Percentiles rank a stretch among this genome's conserved stretches.
Conservation (phyloP, 2,329 filamentous ascomycete genomes). For the Aphanocladium album region DNA sequence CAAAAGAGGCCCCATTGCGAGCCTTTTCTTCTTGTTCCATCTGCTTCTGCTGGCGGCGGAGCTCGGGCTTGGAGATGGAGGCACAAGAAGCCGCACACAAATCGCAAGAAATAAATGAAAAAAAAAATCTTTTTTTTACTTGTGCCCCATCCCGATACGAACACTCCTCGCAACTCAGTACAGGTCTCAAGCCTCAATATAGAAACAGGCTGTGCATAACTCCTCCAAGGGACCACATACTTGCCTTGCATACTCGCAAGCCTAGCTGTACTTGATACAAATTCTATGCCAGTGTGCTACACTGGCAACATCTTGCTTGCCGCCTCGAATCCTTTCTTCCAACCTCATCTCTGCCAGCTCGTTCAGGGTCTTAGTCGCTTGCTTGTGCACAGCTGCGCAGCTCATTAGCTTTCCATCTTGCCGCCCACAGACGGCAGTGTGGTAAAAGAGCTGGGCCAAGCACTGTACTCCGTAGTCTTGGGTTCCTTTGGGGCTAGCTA, state of each 20-base stretch:
- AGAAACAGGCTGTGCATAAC: conserved; percentile 9
- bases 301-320: background rate
- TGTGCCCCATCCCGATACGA: background rate
- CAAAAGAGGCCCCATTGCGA: background rate
- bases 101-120: background rate
- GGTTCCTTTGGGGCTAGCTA: background rate
- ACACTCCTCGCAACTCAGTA: background rate
- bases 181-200: conserved; percentile 2
- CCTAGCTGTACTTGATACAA: conserved; percentile 4
- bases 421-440: background rate
- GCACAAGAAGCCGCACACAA: background rate
- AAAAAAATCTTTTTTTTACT: background rate
- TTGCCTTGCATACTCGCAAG: background rate
- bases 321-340: background rate
- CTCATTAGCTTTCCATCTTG: no score
- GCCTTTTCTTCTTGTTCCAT: background rate
- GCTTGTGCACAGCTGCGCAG: background rate
- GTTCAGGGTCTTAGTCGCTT: background rate
- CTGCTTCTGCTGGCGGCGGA: background rate
- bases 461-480: background rate
- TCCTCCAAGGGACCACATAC: background rate
- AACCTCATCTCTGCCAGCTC: no score
- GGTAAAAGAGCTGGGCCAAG: background rate
- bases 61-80: background rate
- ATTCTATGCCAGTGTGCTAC: background rate